Conservation (phyloP, 2,329 filamentous ascomycete genomes). For the Ophiostoma triangulosporum region DNA sequence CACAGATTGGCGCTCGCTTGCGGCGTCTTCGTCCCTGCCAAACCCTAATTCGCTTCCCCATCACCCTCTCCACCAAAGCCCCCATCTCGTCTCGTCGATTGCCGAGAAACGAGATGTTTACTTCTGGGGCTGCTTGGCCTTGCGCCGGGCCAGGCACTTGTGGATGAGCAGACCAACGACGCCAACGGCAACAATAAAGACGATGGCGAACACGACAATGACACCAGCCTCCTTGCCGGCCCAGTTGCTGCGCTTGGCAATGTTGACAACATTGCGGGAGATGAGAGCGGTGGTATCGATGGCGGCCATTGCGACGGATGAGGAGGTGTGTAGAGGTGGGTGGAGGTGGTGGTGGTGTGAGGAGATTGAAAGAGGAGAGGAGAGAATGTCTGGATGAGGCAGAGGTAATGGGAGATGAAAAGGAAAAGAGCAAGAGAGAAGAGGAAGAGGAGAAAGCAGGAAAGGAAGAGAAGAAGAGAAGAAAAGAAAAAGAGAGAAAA, state of each 20-base stretch:
- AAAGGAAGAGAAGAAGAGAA: neutral
- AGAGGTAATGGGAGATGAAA: conserved; percentile 6
- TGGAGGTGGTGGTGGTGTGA: conserved; percentile 1
- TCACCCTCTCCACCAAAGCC: neutral
- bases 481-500: neutral
- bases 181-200: conserved; percentile 40
- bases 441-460: neutral
- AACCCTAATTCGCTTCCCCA: neutral
- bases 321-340: no score
- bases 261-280: conserved; percentile 24
- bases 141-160: conserved; percentile 22
- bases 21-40: neutral
- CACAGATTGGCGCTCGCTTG: neutral
- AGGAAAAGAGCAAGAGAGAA: conserved; percentile 1
- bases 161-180: conserved; percentile 34
- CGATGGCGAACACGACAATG: conserved; percentile 47
- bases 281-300: conserved; percentile 19
- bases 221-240: conserved; percentile 43
- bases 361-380: neutral
- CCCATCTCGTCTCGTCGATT: neutral
- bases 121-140: conserved; percentile 14
- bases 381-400: conserved; percentile 5
- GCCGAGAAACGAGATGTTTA: neutral
- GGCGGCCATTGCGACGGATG: conserved; percentile 21
- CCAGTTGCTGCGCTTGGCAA: conserved; percentile 46